phyloP scores from a whole-genome alignment of 345 rosid genomes.

The Trapa bicornis region DNA sequence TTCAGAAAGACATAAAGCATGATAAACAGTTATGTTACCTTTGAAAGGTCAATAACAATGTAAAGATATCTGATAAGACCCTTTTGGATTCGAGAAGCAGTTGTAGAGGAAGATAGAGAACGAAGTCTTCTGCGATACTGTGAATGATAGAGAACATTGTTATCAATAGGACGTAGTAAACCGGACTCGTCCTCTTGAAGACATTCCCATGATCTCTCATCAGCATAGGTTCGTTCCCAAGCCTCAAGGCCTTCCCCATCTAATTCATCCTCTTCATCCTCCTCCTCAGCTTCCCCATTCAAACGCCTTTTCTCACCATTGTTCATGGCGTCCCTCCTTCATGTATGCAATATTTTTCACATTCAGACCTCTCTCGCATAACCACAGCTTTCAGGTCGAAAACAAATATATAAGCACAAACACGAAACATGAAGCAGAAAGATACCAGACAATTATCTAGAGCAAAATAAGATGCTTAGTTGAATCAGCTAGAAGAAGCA shows the following conservation, averaged over 20 bases:
- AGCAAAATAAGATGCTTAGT: too few species aligned
- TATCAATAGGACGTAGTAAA: slow-evolving; percentile 59
- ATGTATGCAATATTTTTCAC: background rate
- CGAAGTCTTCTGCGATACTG: slow-evolving; percentile 65
- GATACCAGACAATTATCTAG: too few species aligned
- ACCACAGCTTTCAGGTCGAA: background rate
- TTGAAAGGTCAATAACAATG: slow-evolving; percentile 71
- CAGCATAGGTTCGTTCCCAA: slow-evolving; percentile 68
- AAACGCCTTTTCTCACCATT: slow-evolving; percentile 27
- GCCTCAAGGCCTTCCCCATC: slow-evolving; percentile 44
- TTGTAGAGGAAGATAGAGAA: slow-evolving; percentile 38
- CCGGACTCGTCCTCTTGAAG: slow-evolving; percentile 90
- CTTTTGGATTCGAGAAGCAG: slow-evolving; percentile 70
- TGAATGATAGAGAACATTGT: slow-evolving; percentile 51
- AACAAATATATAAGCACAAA: background rate
- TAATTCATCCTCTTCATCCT: slow-evolving; percentile 60
- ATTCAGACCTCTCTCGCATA: background rate
- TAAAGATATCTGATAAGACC: slow-evolving; percentile 88
- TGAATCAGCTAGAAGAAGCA: background rate
- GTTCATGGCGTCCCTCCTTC: slow-evolving; percentile 18
- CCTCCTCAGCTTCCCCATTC: slow-evolving; percentile 35
- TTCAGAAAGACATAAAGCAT: background rate
- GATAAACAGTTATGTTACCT: slow-evolving; percentile 25
- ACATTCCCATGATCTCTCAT: slow-evolving; percentile 81
- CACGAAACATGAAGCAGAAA: background rate